A percentile compares a stretch with the other conserved stretches of the same genome.
These are phyloP conservation scores for Pyrrhoderma noxium DNA, from an alignment of 1,284 basidiomycete genomes.

Conservation along the genomic window DNA sequence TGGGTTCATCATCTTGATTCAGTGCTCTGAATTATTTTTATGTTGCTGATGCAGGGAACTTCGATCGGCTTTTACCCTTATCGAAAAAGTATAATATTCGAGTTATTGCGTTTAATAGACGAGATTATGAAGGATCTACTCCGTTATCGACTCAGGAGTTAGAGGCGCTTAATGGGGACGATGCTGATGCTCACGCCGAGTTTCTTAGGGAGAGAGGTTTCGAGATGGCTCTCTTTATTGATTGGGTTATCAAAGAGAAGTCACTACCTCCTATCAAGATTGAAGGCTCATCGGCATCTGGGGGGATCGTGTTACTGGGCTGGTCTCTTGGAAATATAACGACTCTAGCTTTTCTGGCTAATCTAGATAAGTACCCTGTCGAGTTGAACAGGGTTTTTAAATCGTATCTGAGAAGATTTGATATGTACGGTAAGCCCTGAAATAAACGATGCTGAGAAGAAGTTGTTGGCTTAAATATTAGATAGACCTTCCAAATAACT, in stretches of 20 bases:
- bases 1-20: not conserved
- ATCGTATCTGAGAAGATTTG: conserved; percentile 6
- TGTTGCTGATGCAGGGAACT: conserved; percentile 4
- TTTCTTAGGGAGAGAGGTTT: conserved; percentile 15
- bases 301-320: conserved; percentile 13
- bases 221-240: conserved; percentile 18
- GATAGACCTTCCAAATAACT: not conserved
- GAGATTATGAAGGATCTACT: conserved; percentile 23
- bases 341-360: conserved; percentile 8
- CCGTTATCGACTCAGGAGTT: conserved; percentile 19
- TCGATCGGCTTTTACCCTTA: conserved; percentile 17
- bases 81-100: conserved; percentile 20
- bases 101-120: conserved; percentile 21
- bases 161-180: conserved; percentile 5
- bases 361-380: conserved; percentile 2
- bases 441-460: not conserved
- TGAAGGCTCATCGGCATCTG: not conserved
- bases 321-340: conserved; percentile 16
- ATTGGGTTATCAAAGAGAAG: conserved; percentile 10
- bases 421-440: conserved; percentile 13
- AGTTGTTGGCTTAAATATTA: not conserved
- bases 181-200: conserved; percentile 12
- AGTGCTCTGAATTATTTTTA: not conserved
- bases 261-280: not conserved
- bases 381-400: not conserved